phyloP scores from a whole-genome alignment of 495 filamentous ascomycete species.

The Talaromyces nanjingensis region DNA sequence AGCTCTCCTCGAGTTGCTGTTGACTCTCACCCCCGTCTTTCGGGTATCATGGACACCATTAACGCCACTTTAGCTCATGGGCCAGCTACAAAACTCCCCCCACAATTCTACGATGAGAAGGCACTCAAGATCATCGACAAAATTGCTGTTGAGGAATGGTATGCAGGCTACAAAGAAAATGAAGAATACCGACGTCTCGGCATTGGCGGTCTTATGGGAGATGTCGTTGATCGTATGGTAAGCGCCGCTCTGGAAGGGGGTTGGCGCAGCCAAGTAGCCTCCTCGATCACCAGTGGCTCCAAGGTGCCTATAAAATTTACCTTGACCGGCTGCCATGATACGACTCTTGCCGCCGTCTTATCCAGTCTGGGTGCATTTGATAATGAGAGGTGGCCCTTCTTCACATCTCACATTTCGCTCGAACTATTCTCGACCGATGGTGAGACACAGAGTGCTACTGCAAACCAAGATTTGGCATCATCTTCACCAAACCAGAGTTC shows the following conservation, averaged over 20 bases:
- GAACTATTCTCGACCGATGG: slow-evolving; percentile 67
- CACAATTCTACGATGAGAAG: slow-evolving; percentile 80
- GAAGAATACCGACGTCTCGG: slow-evolving; percentile 79
- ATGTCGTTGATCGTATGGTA: slow-evolving; percentile 80
- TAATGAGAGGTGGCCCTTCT: slow-evolving; percentile 74
- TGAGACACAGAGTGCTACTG: slow-evolving; percentile 3
- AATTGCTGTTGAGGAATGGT: slow-evolving; percentile 91
- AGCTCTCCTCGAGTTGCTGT: slow-evolving; percentile 62
- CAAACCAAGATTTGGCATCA: slow-evolving; percentile 20
- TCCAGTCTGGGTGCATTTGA: slow-evolving; percentile 74
- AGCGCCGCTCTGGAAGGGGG: slow-evolving; percentile 55
- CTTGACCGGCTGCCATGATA: slow-evolving; percentile 89
- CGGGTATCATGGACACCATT: slow-evolving; percentile 89
- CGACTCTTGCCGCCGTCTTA: slow-evolving; percentile 76
- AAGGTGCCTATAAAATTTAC: slow-evolving; percentile 59
- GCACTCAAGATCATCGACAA: slow-evolving; percentile 63
- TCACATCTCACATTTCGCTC: slow-evolving; percentile 83
- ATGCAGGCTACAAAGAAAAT: slow-evolving; percentile 74
- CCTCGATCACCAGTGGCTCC: slow-evolving; percentile 30
- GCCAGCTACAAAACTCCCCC: slow-evolving; percentile 64
- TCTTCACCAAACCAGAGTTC: slow-evolving; percentile 17
- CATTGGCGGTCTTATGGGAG: slow-evolving; percentile 76
- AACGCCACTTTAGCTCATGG: slow-evolving; percentile 87
- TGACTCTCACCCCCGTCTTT: slow-evolving; percentile 75
- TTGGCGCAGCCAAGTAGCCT: slow-evolving; percentile 48